Percentiles rank a stretch among this genome's conserved stretches.
Evolutionary conservation across 2,329 filamentous ascomycete genomes (phyloP).

Genomic region (Sphaerostilbella broomeana): DNA sequence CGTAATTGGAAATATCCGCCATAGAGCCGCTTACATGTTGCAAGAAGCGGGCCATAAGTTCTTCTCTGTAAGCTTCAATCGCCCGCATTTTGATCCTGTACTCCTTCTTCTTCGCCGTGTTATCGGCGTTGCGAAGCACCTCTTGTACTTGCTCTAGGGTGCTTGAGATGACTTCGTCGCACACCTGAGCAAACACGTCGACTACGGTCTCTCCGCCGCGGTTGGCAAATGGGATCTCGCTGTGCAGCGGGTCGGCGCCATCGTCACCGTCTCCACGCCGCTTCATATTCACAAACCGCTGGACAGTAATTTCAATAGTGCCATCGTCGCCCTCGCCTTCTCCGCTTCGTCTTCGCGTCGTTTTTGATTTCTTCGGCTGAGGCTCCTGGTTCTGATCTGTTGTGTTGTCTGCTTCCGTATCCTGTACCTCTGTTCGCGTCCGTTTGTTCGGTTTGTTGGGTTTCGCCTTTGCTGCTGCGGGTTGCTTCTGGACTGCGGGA

Average conservation of each 20-base stretch:
- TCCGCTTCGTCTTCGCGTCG: conserved; percentile 18
- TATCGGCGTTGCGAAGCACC: conserved; percentile 31
- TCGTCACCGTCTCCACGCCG: conserved; percentile 35
- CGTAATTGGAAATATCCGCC: not conserved
- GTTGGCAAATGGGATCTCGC: conserved; percentile 48
- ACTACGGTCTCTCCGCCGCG: conserved; percentile 53
- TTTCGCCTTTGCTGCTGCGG: conserved; percentile 20
- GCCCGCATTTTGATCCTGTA: conserved; percentile 49
- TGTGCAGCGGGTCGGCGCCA: conserved; percentile 38
- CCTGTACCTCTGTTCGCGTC: too few relatives aligned
- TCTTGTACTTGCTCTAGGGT: conserved; percentile 43
- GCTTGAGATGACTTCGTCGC: conserved; percentile 51
- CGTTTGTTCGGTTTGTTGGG: conserved; percentile 14
- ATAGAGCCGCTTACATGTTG: conserved; percentile 47
- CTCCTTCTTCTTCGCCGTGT: conserved; percentile 45
- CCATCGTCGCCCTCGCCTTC: conserved; percentile 20
- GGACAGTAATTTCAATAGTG: conserved; percentile 50
- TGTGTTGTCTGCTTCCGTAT: not conserved
- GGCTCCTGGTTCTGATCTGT: conserved; percentile 6
- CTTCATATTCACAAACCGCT: conserved; percentile 49
- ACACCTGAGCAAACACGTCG: conserved; percentile 56
- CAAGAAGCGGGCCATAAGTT: conserved; percentile 48
- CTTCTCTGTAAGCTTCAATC: conserved; percentile 52
- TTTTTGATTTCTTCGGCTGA: conserved; percentile 15
- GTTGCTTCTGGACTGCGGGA: conserved; percentile 38